These are phyloP conservation scores for Chamaenerion angustifolium DNA, from an alignment of 345 rosid species.

Conservation along the genomic window DNA sequence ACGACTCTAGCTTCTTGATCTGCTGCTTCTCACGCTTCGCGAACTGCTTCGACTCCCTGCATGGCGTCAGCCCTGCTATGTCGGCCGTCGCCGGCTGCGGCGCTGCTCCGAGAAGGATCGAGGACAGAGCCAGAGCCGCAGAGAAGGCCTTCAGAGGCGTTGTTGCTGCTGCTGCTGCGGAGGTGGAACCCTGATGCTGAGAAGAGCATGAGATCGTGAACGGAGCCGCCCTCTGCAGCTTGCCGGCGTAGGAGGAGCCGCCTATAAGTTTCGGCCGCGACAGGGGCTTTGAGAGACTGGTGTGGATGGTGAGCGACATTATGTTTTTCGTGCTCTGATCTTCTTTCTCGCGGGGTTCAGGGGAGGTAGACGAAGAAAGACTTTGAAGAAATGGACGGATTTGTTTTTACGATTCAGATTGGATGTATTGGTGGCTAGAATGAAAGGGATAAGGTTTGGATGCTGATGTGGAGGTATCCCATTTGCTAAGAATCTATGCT, in stretches of 20 bases:
- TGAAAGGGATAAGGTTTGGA: too few relatives aligned
- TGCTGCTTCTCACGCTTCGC: constrained; percentile 87
- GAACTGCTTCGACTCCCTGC: constrained; percentile 91
- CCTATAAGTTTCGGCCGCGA: constrained; percentile 40
- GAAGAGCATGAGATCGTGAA: constrained; percentile 43
- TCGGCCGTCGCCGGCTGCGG: constrained; percentile 91
- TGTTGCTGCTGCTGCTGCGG: constrained; percentile 9
- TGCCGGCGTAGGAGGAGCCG: constrained; percentile 13
- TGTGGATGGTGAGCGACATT: constrained; percentile 80
- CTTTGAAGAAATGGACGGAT: constrained; percentile 7
- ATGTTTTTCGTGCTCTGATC: constrained; percentile 6
- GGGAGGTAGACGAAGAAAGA: constrained; percentile 4
- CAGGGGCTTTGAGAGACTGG: constrained; percentile 56
- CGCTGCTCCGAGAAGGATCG: constrained; percentile 77
- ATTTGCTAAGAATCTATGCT: too few relatives aligned
- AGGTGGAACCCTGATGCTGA: constrained; percentile 6
- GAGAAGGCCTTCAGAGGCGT: constrained; percentile 68
- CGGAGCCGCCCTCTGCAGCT: constrained; percentile 14
- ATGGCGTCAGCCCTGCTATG: constrained; percentile 84
- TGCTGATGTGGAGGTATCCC: too few relatives aligned
- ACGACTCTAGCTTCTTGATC: constrained; percentile 66
- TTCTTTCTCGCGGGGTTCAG: background rate
- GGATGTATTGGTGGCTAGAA: too few relatives aligned
- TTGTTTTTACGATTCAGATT: constrained; percentile 30
- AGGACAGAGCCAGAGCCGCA: constrained; percentile 77